Conservation (phyloP, 225 moss, liverwort and hornwort species). For the Rhytidiadelphus loreus region DNA sequence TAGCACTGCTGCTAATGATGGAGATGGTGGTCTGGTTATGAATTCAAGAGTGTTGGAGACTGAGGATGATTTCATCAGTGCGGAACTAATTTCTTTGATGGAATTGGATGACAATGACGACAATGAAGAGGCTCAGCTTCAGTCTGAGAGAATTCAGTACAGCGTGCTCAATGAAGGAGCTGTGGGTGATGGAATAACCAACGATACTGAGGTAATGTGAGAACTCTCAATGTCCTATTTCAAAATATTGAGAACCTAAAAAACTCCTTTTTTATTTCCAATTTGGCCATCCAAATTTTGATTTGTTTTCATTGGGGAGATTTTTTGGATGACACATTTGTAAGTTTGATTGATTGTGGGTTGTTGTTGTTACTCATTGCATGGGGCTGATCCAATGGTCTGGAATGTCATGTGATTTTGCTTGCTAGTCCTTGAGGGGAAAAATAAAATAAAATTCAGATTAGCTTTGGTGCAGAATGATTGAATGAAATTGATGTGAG, state of each 20-base stretch:
- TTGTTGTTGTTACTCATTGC: neutral
- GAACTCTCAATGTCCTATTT: neutral
- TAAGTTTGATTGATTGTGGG: neutral
- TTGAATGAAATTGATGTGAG: no score
- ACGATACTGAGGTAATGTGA: conserved; percentile 12
- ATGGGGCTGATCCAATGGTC: fast-evolving
- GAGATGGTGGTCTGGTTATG: neutral
- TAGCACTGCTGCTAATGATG: neutral
- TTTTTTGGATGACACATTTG: neutral
- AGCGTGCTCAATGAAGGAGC: conserved; percentile 16
- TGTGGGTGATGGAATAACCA: conserved; percentile 19
- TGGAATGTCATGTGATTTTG: neutral
- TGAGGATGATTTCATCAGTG: neutral
- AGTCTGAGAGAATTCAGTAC: neutral
- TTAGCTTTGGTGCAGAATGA: neutral
- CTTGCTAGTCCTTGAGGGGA: neutral
- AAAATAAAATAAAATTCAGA: neutral
- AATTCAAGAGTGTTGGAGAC: neutral
- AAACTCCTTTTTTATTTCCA: neutral
- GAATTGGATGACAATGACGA: neutral
- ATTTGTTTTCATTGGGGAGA: neutral
- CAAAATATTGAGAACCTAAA: neutral
- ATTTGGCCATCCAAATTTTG: neutral
- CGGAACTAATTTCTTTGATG: neutral
- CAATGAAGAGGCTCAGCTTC: neutral